phyloP scores from a whole-genome alignment of 2,329 filamentous ascomycete genomes.

The Fusarium bactridioides region DNA sequence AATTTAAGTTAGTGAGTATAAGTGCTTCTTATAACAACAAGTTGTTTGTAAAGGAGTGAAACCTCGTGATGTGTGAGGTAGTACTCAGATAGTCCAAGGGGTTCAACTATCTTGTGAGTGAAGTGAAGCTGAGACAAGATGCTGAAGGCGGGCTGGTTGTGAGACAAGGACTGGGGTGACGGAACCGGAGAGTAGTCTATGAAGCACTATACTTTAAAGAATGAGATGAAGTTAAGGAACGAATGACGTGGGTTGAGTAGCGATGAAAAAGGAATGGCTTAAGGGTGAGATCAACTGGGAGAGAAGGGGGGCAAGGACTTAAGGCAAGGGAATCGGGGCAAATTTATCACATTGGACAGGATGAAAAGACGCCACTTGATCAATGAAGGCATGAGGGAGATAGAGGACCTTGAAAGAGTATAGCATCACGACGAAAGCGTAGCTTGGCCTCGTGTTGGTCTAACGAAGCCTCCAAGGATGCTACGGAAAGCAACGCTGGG shows the following conservation, averaged over 20 bases:
- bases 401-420: not conserved
- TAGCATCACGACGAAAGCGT: slow-evolving; percentile 24
- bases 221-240: slow-evolving; percentile 17
- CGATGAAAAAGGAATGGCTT: slow-evolving; percentile 21
- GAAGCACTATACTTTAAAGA: slow-evolving; percentile 25
- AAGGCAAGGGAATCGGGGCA: slow-evolving; percentile 15
- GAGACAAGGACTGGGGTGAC: slow-evolving; percentile 10
- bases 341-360: slow-evolving; percentile 26
- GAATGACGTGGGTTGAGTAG: slow-evolving; percentile 18
- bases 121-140: slow-evolving; percentile 26
- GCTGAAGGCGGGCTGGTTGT: slow-evolving; percentile 30
- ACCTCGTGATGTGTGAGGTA: slow-evolving; percentile 21
- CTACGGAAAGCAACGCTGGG: slow-evolving; percentile 27
- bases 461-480: slow-evolving; percentile 4
- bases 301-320: slow-evolving; percentile 3
- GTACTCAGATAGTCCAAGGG: not conserved
- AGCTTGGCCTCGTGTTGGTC: slow-evolving; percentile 4
- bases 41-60: slow-evolving; percentile 1
- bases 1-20: not conserved
- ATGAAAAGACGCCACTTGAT: slow-evolving; percentile 8
- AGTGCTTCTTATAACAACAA: slow-evolving; percentile 26
- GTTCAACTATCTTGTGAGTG: slow-evolving; percentile 5
- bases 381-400: not conserved
- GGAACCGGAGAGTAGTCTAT: slow-evolving; percentile 15
- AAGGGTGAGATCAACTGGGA: slow-evolving; percentile 10